These are phyloP conservation scores for Thamnidium elegans DNA, from an alignment of 192 early-diverging fungal genomes.

Conservation along the genomic window DNA sequence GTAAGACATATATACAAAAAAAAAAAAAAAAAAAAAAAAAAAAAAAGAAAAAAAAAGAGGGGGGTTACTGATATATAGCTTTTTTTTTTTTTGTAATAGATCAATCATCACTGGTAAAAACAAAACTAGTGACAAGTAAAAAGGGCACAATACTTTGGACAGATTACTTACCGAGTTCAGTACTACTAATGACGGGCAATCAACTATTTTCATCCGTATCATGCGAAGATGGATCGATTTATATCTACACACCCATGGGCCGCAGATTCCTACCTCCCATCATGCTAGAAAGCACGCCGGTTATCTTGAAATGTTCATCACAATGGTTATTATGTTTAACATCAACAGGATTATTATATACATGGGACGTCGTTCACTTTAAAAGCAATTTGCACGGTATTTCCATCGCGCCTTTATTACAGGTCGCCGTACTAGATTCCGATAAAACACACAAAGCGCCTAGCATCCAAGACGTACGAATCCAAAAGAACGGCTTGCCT, in stretches of 20 bases:
- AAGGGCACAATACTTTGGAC: conserved; percentile 52
- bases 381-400: conserved; percentile 49
- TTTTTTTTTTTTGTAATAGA: conserved; percentile 19
- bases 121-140: conserved; percentile 17
- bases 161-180: conserved; percentile 54
- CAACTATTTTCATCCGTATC: conserved; percentile 55
- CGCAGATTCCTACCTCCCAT: conserved; percentile 68
- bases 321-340: conserved; percentile 66
- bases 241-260: conserved; percentile 67
- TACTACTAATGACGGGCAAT: conserved; percentile 62
- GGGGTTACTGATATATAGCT: no score
- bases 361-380: conserved; percentile 67
- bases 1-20: conserved; percentile 4
- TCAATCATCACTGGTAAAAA: conserved; percentile 19
- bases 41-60: no score
- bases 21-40: no score
- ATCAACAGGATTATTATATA: conserved; percentile 56
- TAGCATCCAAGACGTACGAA: conserved; percentile 50
- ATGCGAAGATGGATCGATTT: conserved; percentile 64
- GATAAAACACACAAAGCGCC: conserved; percentile 34
- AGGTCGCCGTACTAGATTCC: conserved; percentile 37
- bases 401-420: conserved; percentile 63
- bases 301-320: conserved; percentile 53
- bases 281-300: conserved; percentile 58
- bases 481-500: conserved; percentile 63